Base-by-base conservation (phyloP, 805 yeast genomes). In the Cyberlindnera lachancei region DNA sequence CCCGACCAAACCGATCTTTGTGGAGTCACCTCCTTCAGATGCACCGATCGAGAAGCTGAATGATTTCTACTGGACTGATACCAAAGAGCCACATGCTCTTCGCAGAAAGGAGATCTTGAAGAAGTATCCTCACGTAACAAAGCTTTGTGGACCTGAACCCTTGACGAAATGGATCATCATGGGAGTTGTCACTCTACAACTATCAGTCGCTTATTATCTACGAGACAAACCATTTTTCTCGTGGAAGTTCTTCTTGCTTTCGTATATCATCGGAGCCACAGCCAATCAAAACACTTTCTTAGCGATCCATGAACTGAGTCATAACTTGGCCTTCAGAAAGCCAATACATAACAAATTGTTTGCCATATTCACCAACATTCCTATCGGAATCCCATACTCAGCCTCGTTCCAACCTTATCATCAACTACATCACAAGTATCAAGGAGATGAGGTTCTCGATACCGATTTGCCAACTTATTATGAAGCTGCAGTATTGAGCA, bases 401-500 rank as follows among this genome's bases (percentile, higher is more conserved):
- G 95, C 96, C 0, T 79, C 40, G 71, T 87, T 63, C 80, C 83
- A 45, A 39, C 95, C 95, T 7, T 87, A 87, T 55, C 96, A 87
- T 52, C 85, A 85, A 55, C 63, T 87, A 23, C 96, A 87, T 52
- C 96, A 87, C 60, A 87, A 87, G 56, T 86, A 82, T 49, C 59
- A 83, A 49, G 96, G 96, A 14, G 95, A 87, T 53, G 81, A 76
- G 46, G 64, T 68, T 31, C 74, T 73, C 46, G 96, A 87, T 58
- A 81, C 96, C 1, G 96, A 87, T 55, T 63, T 87, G 40, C 96
- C 96, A 22, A 87, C 96, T 0, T 53, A 59, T 16, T 66, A 75
- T 21, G 96, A 87, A 56, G 92, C 94, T 0, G 26, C 79, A 1
- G 50, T 87, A 6, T 63, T 87, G 22, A 78, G 87, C 16, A 82